Evolutionary conservation across 2,329 filamentous ascomycete species (phyloP).

Genomic region (Lecanoromycetidae sp.): DNA sequence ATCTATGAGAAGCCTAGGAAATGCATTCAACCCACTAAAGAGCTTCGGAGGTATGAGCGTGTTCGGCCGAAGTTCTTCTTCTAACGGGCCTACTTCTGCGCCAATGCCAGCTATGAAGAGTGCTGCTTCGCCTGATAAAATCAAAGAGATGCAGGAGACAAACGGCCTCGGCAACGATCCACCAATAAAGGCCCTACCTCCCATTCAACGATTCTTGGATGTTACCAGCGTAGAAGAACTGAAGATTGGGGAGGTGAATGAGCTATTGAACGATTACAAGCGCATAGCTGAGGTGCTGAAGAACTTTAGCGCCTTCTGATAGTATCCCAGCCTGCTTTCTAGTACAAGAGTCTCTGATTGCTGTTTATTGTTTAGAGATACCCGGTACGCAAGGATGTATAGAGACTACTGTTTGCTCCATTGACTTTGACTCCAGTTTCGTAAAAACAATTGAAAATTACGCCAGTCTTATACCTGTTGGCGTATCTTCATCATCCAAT

Average conservation of each 20-base stretch:
- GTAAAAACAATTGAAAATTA: too few relatives aligned
- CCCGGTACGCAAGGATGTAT: too few relatives aligned
- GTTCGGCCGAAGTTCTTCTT: constrained; percentile 44
- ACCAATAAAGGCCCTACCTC: constrained; percentile 34
- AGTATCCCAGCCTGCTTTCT: too few relatives aligned
- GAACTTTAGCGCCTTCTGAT: constrained; percentile 45
- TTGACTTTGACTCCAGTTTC: too few relatives aligned
- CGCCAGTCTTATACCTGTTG: too few relatives aligned
- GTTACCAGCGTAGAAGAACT: constrained; percentile 58
- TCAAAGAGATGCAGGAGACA: constrained; percentile 21
- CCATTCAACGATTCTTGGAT: constrained; percentile 62
- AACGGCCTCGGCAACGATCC: too few relatives aligned
- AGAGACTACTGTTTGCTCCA: too few relatives aligned
- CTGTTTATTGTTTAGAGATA: too few relatives aligned
- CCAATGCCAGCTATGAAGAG: constrained; percentile 25
- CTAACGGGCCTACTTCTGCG: constrained; percentile 37
- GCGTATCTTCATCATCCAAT: too few relatives aligned
- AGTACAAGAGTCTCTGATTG: too few relatives aligned
- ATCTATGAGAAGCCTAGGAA: constrained; percentile 69
- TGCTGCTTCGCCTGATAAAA: constrained; percentile 23
- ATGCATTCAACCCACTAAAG: constrained; percentile 69
- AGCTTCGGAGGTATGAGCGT: constrained; percentile 61
- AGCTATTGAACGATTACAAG: constrained; percentile 62
- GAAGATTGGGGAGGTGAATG: constrained; percentile 58
- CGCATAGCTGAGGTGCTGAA: constrained; percentile 54